Evolutionary conservation across 139 green algal species (phyloP), one percentile per base, ranked within the genome.

Genomic region (Micromonas pusilla): DNA sequence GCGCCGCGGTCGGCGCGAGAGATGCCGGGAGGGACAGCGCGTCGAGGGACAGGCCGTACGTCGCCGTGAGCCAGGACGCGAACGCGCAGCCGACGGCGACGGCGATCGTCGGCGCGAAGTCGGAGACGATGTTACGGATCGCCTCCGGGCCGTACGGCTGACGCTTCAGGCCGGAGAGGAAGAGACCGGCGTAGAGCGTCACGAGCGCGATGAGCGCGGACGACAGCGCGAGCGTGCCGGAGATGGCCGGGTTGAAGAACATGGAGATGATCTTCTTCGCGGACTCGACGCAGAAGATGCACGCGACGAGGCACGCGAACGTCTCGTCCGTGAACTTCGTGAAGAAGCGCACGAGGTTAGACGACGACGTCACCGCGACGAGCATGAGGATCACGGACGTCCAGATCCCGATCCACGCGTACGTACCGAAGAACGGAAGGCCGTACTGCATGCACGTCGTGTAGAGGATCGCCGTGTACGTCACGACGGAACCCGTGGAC

Each of bases 311-410:
- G 31, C 20, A 67, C 26, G 66, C 28, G 67, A 82, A 82, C 19
- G 52, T 82, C 77, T 82, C 77, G 68, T 82, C 77, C 25, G 77
- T 82, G 67, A 78, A 82, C 34, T 66, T 33, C 21, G 77, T 82
- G 65, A 82, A 74, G 77, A 68, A 82, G 52, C 62, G 34, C 6
- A 82, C 77, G 21, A 82, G 77, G 77, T 82, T 82, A n/a, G 62
- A 76, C 20, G 32, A 37, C 32, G 67, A 78, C 21, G 77, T 82
- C 5, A 82, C 9, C 67, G 77, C 26, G 20, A 73, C 38, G 67
- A 78, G 6, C 19, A 68, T 16, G 6, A 78, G 67, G 68, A 82
- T 34, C 16, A 28, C 26, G 16, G 62, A 37, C 3, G 67, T 82
- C 77, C 77, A 82, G 52, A 82, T 28, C 13, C 77, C 77, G n/a